Base-by-base conservation (phyloP, 1,284 basidiomycete species). In the Microstroma glucosiphilum region DNA sequence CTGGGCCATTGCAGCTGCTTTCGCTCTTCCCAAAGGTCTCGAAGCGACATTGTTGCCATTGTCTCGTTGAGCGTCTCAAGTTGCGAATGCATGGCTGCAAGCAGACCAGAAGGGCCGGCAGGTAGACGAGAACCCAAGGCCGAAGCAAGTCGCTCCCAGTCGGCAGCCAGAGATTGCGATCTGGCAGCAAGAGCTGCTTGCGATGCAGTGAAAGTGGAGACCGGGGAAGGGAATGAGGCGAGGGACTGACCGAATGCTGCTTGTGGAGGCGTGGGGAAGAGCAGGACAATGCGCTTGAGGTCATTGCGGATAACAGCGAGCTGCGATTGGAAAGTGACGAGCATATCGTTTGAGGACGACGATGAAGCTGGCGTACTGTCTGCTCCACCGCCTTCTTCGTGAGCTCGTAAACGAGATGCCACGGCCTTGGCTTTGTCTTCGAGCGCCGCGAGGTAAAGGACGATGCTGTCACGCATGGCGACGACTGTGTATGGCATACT, bases 231-330 rank as follows among this genome's bases (percentile, higher is more conserved):
- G 51, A 54, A 25, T 4, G 51, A 19, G 15, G 26, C 21, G 15
- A 21, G 43, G 21, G 21, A 48, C 17, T 17, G 43, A 48, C 15
- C 15, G 43, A 21, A 12, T 4, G 43, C 21, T 6, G 43, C 43
- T 48, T 48, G 43, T 6, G 58, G 43, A 6, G 46, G 26, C 12
- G 56, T 56, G 21, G 62, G 66, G n/a, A 75, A 64, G 2, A 71
- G 43, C 0, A 63, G 60, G 11, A 64, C 62, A 1, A 75, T 60
- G 6, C 61, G 60, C 6, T 64, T 54, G 41, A 73, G 53, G 26
- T 75, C 72, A 25, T 73, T 69, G 19, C 65, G 66, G 46, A 75
- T 60, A 0, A 68, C 72, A 23, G 71, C 69, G 41, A 72, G 59
- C 51, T 75, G 71, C n/a, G 69, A 61, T 40, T 67, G 68, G 56